Percentiles rank a stretch among this genome's conserved stretches.
These are phyloP conservation scores for Eragrostis nindensis DNA, from an alignment of 176 grass and related monocot genomes.

Conservation along the genomic window DNA sequence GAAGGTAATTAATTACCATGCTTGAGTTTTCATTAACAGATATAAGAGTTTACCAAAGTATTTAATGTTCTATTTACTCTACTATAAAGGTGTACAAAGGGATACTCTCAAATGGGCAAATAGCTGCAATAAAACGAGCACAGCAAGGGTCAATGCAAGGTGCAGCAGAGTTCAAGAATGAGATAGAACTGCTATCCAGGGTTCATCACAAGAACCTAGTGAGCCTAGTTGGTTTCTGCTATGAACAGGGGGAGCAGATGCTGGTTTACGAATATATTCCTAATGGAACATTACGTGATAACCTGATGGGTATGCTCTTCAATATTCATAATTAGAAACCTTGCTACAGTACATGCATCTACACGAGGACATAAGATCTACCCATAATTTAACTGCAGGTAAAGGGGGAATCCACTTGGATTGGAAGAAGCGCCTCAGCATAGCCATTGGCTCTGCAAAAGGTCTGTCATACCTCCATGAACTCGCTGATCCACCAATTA, in stretches of 20 bases:
- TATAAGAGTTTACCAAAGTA: neutral
- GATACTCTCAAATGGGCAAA: constrained; percentile 52
- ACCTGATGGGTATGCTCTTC: constrained; percentile 58
- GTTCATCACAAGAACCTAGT: constrained; percentile 90
- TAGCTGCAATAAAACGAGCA: constrained; percentile 70
- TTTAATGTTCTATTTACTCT: constrained; percentile 30
- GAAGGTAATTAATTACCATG: constrained; percentile 51
- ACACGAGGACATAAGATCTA: constrained; percentile 26
- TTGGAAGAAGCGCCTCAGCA: constrained; percentile 64
- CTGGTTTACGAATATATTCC: constrained; percentile 75
- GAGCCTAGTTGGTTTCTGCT: constrained; percentile 72
- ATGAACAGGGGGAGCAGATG: constrained; percentile 78
- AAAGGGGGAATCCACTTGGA: constrained; percentile 46
- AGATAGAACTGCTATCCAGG: constrained; percentile 73
- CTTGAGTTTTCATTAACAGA: constrained; percentile 3
- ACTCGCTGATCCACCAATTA: constrained; percentile 76
- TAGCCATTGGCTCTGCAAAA: constrained; percentile 65
- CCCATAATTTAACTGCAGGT: constrained; percentile 46
- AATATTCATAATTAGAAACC: constrained; percentile 9
- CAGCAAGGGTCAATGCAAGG: constrained; percentile 84
- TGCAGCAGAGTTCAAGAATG: constrained; percentile 76
- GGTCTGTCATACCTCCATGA: constrained; percentile 82
- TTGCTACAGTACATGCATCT: neutral
- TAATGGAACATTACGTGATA: constrained; percentile 68
- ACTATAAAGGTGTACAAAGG: constrained; percentile 67